Evolutionary conservation across 2,329 filamentous ascomycete genomes (phyloP).

Genomic region (Cadophora sp.): DNA sequence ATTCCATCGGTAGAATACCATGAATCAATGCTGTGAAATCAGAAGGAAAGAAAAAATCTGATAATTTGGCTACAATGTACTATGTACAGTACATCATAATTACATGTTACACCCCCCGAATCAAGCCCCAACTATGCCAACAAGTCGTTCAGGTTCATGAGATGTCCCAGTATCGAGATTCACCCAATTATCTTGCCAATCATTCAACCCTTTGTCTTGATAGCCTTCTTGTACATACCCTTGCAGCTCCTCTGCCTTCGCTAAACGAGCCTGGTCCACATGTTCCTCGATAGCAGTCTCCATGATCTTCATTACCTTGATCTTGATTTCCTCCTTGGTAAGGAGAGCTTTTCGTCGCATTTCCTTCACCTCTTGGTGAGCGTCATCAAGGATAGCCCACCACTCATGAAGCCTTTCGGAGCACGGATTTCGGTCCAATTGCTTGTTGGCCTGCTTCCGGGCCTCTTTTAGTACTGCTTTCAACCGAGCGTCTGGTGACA

Average conservation of each 20-base stretch:
- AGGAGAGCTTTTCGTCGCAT: constrained; percentile 22
- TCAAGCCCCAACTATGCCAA: not conserved
- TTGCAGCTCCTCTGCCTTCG: not conserved
- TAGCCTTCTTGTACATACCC: not conserved
- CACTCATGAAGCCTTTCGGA: constrained; percentile 22
- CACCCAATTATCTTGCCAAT: not conserved
- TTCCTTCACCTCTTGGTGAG: constrained; percentile 21
- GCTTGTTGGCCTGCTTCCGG: constrained; percentile 17
- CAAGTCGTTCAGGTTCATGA: not conserved
- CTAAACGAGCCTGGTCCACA: not conserved
- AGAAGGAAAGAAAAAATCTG: not conserved
- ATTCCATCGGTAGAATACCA: not conserved
- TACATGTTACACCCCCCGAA: not conserved
- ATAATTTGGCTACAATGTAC: not conserved
- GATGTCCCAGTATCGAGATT: not conserved
- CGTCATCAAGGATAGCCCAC: constrained; percentile 27
- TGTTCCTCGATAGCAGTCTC: constrained; percentile 34
- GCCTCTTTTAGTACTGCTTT: constrained; percentile 31
- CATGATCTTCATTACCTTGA: constrained; percentile 37
- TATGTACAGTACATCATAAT: constrained; percentile 3
- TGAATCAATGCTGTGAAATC: not conserved
- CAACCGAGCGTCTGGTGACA: constrained; percentile 38
- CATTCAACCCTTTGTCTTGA: not conserved
- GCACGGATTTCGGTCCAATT: constrained; percentile 6
- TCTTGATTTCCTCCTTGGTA: constrained; percentile 27